Base-by-base conservation (phyloP, 2,329 filamentous ascomycete species). In the Colletotrichum tropicale region DNA sequence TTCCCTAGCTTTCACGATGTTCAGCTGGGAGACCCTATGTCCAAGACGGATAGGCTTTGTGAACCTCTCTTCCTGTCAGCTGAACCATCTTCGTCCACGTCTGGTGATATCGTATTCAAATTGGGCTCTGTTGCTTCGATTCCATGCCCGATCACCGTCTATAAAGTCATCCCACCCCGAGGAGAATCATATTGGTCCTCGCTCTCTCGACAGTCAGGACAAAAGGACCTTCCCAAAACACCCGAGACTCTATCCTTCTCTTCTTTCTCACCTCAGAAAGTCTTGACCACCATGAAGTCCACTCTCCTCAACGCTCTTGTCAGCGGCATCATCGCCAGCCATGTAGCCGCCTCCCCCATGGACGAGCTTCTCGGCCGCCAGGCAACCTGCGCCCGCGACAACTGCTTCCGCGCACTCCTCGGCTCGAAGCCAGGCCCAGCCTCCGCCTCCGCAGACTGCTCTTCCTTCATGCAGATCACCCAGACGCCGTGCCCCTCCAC, bases 291-390 rank as follows among this genome's bases (percentile, higher is more conserved):
- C 10, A 71, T 71, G 70, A 71, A 67, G 32, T 66, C 62, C n/a
- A 56, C 26, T 8, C 24, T 71, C 16, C 6, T 71, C n/a, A 52
- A 28, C 24, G 61, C 52, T 2, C 48, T 71, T 6, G 32, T 60
- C 26, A n/a, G 62, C 32, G 48, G 62, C 32, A 71, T 55, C 26
- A 43, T 66, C 10, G 70, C 10, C 10, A 48, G 30, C 18, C 48
- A 38, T 48, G 70, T 58, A 26, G 62, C 43, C 62, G 70, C 70
- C 48, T 67, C 70, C 26, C 70, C 70, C 3, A 56, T 66, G 32
- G 70, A 67, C 70, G 62, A 71, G 26, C 62, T 71, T 6, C 62
- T 67, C 18, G 61, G 60, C 18, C 69, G 69, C 10, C 69, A 71
- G 30, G 69, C 69, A 26, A 26, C 18, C 9, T 71, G 69, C 43